Evolutionary conservation across 2,329 filamentous ascomycete species (phyloP).

Genomic region (Paradendryphiella salina): DNA sequence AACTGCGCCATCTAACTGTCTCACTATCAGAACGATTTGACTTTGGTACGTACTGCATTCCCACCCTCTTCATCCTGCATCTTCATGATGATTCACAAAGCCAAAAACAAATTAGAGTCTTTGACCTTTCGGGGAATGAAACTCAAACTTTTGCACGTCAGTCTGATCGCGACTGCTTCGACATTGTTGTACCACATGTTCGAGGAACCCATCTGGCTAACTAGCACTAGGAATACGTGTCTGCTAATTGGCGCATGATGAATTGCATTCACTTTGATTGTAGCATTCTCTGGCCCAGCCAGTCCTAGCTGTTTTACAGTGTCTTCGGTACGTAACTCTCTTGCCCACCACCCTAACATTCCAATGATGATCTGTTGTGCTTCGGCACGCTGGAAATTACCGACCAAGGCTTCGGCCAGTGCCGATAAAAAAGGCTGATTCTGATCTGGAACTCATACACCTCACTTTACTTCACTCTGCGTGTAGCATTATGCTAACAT

Average conservation of each 20-base stretch:
- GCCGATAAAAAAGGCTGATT: constrained; percentile 50
- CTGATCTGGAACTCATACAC: constrained; percentile 38
- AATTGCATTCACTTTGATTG: neutral
- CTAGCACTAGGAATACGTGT: constrained; percentile 5
- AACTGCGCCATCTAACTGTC: neutral
- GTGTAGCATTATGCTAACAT: constrained; percentile 21
- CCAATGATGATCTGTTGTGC: constrained; percentile 48
- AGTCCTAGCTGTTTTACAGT: neutral
- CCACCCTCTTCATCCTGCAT: constrained; percentile 7
- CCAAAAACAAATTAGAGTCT: constrained; percentile 53
- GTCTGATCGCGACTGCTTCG: constrained; percentile 42
- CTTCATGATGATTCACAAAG: constrained; percentile 49
- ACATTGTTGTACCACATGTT: neutral
- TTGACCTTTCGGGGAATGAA: constrained; percentile 51
- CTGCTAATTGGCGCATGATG: neutral
- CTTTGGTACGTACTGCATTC: constrained; percentile 20
- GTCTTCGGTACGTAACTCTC: constrained; percentile 6
- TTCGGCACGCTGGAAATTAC: constrained; percentile 52
- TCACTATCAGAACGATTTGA: constrained; percentile 1
- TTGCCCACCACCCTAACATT: constrained; percentile 3
- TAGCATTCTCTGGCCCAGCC: neutral
- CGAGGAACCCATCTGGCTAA: constrained; percentile 18
- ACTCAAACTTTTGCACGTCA: constrained; percentile 51
- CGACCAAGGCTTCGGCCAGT: constrained; percentile 48
- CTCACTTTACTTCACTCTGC: constrained; percentile 9